These are phyloP conservation scores for Leptosphaerulina australis DNA, from an alignment of 2,329 filamentous ascomycete genomes.

Conservation along the genomic window DNA sequence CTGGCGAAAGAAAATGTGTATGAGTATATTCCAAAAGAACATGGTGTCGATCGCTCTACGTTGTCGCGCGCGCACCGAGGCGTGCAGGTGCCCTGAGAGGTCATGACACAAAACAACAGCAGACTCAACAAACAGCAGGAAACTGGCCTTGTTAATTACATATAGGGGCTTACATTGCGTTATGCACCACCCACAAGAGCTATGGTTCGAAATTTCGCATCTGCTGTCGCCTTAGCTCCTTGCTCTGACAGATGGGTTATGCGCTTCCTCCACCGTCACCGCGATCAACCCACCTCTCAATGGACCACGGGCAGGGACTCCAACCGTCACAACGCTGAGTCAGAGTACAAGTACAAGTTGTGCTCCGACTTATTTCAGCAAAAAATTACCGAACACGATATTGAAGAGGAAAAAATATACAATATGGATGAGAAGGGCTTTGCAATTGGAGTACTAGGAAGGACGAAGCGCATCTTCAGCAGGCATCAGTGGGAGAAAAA, in stretches of 20 bases:
- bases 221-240: too few relatives aligned
- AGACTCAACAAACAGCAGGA: not conserved
- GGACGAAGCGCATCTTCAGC: too few relatives aligned
- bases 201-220: too few relatives aligned
- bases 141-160: too few relatives aligned
- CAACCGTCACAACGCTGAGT: conserved; percentile 23
- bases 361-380: too few relatives aligned
- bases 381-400: conserved; percentile 1
- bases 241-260: conserved; percentile 16
- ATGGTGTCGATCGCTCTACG: not conserved
- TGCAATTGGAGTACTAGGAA: too few relatives aligned
- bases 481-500: conserved; percentile 7
- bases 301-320: conserved; percentile 22
- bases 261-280: conserved; percentile 16
- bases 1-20: not conserved
- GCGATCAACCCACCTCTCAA: conserved; percentile 11
- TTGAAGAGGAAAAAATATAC: too few relatives aligned
- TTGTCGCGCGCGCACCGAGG: not conserved
- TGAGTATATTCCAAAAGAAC: not conserved
- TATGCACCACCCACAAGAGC: too few relatives aligned
- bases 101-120: not conserved
- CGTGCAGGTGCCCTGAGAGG: not conserved
- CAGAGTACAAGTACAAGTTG: conserved; percentile 12
- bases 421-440: too few relatives aligned
- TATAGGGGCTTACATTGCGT: too few relatives aligned